A percentile compares a stretch with the other conserved stretches of the same genome.
Evolutionary conservation across 2,329 filamentous ascomycete genomes (phyloP).

Genomic region (Chrysoporthe austroafricana): DNA sequence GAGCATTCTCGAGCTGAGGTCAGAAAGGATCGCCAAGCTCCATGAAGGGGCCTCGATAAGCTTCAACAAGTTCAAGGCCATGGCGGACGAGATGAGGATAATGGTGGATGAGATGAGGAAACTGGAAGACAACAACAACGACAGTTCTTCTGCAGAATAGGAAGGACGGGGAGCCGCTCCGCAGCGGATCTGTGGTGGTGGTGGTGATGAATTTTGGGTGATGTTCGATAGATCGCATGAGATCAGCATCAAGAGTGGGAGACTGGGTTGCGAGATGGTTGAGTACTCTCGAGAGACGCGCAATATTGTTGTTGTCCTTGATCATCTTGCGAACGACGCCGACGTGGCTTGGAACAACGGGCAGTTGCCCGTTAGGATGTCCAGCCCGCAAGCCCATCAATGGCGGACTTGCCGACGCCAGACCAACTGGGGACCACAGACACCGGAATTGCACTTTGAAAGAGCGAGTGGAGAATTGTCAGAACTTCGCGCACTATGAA

Average conservation of each 20-base stretch:
- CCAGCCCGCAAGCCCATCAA: background rate
- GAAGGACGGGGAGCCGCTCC: background rate
- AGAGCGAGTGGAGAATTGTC: background rate
- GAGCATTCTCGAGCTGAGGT: conserved; percentile 1
- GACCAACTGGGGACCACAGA: background rate
- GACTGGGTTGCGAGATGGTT: background rate
- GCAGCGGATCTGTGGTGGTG: background rate
- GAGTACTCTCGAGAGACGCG: too few relatives aligned
- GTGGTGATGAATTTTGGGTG: background rate
- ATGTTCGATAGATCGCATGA: background rate
- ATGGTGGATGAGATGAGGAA: conserved; percentile 10
- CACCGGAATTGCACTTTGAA: background rate
- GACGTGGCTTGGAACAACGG: background rate
- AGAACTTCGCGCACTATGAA: background rate
- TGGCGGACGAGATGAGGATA: conserved; percentile 19
- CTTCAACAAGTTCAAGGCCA: conserved; percentile 14
- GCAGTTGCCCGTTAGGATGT: background rate
- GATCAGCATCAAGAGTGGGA: background rate
- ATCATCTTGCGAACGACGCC: background rate
- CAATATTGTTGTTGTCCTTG: background rate
- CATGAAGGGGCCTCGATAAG: conserved; percentile 1
- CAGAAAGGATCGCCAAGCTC: conserved; percentile 4
- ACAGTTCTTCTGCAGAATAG: background rate
- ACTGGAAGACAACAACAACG: background rate
- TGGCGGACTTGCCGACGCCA: background rate